Conservation (phyloP, 1,139 yeast genomes). For the Debaryomycetaceae sp. region DNA sequence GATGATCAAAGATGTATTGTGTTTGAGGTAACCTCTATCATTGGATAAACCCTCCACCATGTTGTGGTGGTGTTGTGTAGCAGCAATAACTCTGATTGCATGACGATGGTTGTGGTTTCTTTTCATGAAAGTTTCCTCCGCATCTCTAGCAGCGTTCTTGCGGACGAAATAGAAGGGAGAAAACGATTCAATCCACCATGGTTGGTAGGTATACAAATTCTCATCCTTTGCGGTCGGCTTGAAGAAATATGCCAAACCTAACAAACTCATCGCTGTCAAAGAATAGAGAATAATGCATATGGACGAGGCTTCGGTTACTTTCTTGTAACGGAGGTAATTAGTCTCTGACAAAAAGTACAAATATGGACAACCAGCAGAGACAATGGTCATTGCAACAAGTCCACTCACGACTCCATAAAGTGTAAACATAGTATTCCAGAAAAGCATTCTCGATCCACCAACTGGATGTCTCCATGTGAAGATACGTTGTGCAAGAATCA, state of each 20-base stretch:
- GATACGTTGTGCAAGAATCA: conserved; percentile 70
- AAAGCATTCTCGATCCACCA: conserved; percentile 55
- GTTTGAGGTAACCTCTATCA: conserved; percentile 46
- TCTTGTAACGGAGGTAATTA: conserved; percentile 49
- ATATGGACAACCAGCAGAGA: conserved; percentile 66
- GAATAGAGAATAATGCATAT: conserved; percentile 59
- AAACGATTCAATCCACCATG: conserved; percentile 76
- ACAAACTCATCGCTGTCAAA: conserved; percentile 48
- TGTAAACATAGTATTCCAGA: conserved; percentile 52
- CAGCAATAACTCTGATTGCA: conserved; percentile 48
- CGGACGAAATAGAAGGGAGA: conserved; percentile 52
- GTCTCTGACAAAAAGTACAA: conserved; percentile 49
- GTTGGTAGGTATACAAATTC: conserved; percentile 60
- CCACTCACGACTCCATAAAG: conserved; percentile 56
- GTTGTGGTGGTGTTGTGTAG: conserved; percentile 42
- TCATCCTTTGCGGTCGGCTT: conserved; percentile 58
- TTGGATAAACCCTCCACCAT: conserved; percentile 44
- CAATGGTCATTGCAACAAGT: conserved; percentile 62
- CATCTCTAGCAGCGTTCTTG: conserved; percentile 44
- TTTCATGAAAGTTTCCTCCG: conserved; percentile 51
- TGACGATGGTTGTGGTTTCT: conserved; percentile 50
- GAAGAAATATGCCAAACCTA: conserved; percentile 50
- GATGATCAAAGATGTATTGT: conserved; percentile 46
- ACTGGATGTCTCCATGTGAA: conserved; percentile 85
- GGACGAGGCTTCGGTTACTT: conserved; percentile 57